Percentiles rank a stretch among this genome's conserved stretches.
These are phyloP conservation scores for Taiozyma sp. DNA, from an alignment of 1,139 yeast genomes.

Conservation along the genomic window DNA sequence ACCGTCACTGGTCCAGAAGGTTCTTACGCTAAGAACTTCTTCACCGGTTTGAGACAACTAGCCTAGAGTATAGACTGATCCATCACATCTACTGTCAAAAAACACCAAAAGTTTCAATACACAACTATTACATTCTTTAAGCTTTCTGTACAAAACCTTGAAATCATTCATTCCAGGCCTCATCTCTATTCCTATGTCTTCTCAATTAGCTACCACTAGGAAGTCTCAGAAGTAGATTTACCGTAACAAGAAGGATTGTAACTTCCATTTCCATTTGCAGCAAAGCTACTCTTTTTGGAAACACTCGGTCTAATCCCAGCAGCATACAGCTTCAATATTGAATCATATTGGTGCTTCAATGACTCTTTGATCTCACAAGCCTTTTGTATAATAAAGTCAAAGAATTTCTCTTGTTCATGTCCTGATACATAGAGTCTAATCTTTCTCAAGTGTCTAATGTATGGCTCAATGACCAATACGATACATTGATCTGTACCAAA, in stretches of 20 bases:
- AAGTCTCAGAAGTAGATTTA: too few species aligned
- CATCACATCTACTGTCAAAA: not conserved
- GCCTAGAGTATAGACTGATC: not conserved
- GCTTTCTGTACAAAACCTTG: not conserved
- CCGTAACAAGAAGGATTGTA: too few species aligned
- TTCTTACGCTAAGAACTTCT: constrained; percentile 54
- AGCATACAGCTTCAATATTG: not conserved
- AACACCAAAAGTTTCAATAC: not conserved
- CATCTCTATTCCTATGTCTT: too few species aligned
- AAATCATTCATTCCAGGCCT: too few species aligned
- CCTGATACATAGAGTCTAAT: not conserved
- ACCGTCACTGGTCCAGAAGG: constrained; percentile 49
- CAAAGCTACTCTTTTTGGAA: not conserved
- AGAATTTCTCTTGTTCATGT: not conserved
- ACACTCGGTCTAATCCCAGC: not conserved
- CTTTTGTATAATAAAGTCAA: not conserved
- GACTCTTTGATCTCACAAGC: not conserved
- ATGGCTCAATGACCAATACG: not conserved
- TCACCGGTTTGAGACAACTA: constrained; percentile 54
- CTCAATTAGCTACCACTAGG: not conserved
- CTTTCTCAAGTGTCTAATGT: not conserved
- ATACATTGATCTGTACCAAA: not conserved
- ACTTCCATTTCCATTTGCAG: not conserved
- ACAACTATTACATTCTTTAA: not conserved
- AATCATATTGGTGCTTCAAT: not conserved